Conservation (phyloP, 768 basidiomycete genomes). For the Lentinula aciculospora region DNA sequence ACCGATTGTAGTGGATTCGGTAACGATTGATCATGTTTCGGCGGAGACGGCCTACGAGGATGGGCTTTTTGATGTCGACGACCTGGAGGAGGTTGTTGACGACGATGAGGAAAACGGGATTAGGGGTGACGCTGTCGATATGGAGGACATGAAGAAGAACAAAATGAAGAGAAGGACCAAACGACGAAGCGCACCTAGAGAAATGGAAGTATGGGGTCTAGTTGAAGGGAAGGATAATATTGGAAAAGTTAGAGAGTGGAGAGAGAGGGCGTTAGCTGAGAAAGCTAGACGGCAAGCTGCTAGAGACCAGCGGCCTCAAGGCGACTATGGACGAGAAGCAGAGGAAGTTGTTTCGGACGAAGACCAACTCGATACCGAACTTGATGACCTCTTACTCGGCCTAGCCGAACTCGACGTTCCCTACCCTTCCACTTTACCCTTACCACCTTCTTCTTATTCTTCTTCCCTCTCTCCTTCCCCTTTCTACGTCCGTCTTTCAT, state of each 20-base stretch:
- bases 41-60: slow-evolving; percentile 72
- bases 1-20: slow-evolving; percentile 65
- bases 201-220: slow-evolving; percentile 68
- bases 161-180: background rate
- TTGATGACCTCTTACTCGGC: background rate
- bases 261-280: slow-evolving; percentile 21
- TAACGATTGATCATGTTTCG: slow-evolving; percentile 89
- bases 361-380: slow-evolving; percentile 22
- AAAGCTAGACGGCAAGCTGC: slow-evolving; percentile 25
- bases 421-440: too few species aligned
- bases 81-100: slow-evolving; percentile 59
- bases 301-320: too few species aligned
- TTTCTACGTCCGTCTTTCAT: too few species aligned
- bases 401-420: background rate
- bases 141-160: slow-evolving; percentile 17
- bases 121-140: too few species aligned
- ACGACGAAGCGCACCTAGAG: slow-evolving; percentile 56
- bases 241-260: slow-evolving; percentile 52
- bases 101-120: slow-evolving; percentile 32
- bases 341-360: background rate
- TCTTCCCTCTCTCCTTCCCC: background rate
- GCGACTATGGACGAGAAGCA: too few species aligned
- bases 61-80: slow-evolving; percentile 82
- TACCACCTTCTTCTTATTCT: background rate
- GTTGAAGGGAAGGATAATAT: slow-evolving; percentile 56